Conservation (phyloP, 2,329 filamentous ascomycete genomes). For the Botrytis squamosa region DNA sequence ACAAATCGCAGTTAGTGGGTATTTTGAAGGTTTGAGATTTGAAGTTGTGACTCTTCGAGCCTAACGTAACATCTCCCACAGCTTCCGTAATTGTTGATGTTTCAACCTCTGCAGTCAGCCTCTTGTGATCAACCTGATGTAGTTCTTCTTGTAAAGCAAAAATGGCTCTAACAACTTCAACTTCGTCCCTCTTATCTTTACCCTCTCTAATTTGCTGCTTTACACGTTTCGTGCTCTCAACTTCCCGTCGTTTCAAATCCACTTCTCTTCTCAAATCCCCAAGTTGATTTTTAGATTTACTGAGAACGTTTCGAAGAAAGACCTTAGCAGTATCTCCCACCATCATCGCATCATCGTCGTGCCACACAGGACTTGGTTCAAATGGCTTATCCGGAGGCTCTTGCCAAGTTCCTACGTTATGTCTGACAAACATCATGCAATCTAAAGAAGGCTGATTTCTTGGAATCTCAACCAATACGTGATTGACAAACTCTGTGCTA, state of each 20-base stretch:
- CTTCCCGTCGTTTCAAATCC: conserved; percentile 81
- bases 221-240: conserved; percentile 71
- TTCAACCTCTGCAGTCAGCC: conserved; percentile 87
- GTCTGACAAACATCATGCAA: conserved; percentile 95
- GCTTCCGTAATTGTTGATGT: conserved; percentile 87
- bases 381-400: conserved; percentile 84
- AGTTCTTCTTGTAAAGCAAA: conserved; percentile 82
- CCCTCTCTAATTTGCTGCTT: conserved; percentile 79
- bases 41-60: conserved; percentile 95
- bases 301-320: conserved; percentile 86
- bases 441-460: conserved; percentile 87
- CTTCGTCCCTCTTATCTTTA: conserved; percentile 84
- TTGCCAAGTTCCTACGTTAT: conserved; percentile 80
- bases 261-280: conserved; percentile 78
- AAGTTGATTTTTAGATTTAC: conserved; percentile 83
- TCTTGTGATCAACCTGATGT: conserved; percentile 79
- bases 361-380: conserved; percentile 94
- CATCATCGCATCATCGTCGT: conserved; percentile 85
- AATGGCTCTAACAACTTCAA: conserved; percentile 77
- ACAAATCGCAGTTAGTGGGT: conserved; percentile 96
- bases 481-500: conserved; percentile 69
- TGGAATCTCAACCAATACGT: conserved; percentile 76
- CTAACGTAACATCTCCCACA: conserved; percentile 88
- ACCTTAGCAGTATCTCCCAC: conserved; percentile 84
- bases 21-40: conserved; percentile 99